Evolutionary conservation across 1,139 yeast genomes (phyloP).

Genomic region (Suhomyces atakaporum): DNA sequence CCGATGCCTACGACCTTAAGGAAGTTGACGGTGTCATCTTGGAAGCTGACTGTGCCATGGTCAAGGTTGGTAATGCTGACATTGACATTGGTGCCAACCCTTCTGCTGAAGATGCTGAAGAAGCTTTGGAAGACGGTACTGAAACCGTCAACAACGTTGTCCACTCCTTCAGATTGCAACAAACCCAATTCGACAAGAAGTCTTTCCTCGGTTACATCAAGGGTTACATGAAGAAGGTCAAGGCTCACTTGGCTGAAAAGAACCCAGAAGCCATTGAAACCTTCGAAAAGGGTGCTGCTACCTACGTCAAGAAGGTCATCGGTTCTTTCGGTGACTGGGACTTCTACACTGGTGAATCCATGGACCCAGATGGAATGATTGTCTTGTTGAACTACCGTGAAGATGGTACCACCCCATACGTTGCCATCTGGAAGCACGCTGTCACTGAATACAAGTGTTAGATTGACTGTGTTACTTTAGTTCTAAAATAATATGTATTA

Average conservation of each 20-base stretch:
- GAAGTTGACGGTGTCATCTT: slow-evolving; percentile 86
- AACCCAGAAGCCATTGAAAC: slow-evolving; percentile 82
- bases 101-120: slow-evolving; percentile 93
- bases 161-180: slow-evolving; percentile 97
- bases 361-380: slow-evolving; percentile 99
- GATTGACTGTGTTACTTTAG: slow-evolving; percentile 10
- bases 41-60: slow-evolving; percentile 96
- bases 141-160: slow-evolving; percentile 97
- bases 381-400: slow-evolving; percentile 99
- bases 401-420: slow-evolving; percentile 97
- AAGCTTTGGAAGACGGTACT: slow-evolving; percentile 74
- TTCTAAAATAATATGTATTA: slow-evolving; percentile 6
- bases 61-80: slow-evolving; percentile 84
- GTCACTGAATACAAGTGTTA: slow-evolving; percentile 68
- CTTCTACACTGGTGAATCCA: slow-evolving; percentile 98
- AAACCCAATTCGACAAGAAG: slow-evolving; percentile 95
- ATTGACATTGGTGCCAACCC: slow-evolving; percentile 99
- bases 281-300: slow-evolving; percentile 95
- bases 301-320: slow-evolving; percentile 93
- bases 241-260: slow-evolving; percentile 83
- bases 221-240: slow-evolving; percentile 97
- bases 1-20: slow-evolving; percentile 92
- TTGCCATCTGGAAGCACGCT: slow-evolving; percentile 99
- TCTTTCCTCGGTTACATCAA: slow-evolving; percentile 93
- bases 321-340: slow-evolving; percentile 98